These are phyloP conservation scores for Endocladia muricata DNA, from an alignment of 31 red algal genomes.

Conservation along the genomic window DNA sequence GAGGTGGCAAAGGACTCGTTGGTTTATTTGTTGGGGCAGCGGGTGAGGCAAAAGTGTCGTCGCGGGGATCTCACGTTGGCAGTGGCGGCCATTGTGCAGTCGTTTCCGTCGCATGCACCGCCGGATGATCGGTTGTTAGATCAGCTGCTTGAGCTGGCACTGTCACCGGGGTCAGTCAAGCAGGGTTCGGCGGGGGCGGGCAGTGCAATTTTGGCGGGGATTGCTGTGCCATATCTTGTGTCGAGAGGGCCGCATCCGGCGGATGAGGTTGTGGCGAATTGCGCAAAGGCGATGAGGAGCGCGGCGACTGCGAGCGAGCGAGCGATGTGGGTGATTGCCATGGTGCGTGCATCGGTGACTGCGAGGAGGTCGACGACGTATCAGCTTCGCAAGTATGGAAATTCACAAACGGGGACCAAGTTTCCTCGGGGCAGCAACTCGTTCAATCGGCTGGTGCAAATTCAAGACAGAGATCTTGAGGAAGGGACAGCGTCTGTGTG, in stretches of 20 bases:
- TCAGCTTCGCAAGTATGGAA: conserved; percentile 55
- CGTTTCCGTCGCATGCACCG: conserved; percentile 62
- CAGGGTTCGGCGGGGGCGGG: conserved; percentile 43
- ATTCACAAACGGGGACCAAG: conserved; percentile 44
- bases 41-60: conserved; percentile 44
- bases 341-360: conserved; percentile 51
- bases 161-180: conserved; percentile 29
- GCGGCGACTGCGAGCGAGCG: conserved; percentile 51
- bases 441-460: neutral
- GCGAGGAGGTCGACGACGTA: conserved; percentile 49
- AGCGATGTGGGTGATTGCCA: conserved; percentile 52
- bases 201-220: conserved; percentile 33
- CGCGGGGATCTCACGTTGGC: conserved; percentile 53
- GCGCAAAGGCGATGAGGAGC: conserved; percentile 23
- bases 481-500: conserved; percentile 22
- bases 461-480: conserved; percentile 6
- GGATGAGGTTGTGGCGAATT: conserved; percentile 44
- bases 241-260: conserved; percentile 40
- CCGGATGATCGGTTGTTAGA: conserved; percentile 73
- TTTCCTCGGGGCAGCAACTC: conserved; percentile 30
- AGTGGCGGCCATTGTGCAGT: conserved; percentile 51
- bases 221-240: conserved; percentile 46
- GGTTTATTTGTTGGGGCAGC: conserved; percentile 43
- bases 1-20: conserved; percentile 67
- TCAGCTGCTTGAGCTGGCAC: conserved; percentile 34